Conservation (phyloP, 2,329 filamentous ascomycete genomes). For the Aspergillus sp. region DNA sequence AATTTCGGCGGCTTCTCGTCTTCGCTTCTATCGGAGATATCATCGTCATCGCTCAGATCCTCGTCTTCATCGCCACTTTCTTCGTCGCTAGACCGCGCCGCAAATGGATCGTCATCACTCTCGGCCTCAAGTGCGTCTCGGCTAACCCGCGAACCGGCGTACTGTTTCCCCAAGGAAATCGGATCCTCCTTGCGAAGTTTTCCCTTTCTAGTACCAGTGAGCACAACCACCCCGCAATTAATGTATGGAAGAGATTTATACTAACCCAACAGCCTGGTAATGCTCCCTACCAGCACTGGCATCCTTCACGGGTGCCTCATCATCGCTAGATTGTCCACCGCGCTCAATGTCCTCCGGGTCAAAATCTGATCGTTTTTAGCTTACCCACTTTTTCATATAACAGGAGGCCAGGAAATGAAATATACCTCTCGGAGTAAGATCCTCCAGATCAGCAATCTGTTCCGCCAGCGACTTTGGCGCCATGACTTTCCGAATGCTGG, state of each 20-base stretch:
- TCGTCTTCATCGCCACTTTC: constrained; percentile 34
- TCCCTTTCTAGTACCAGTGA: constrained; percentile 65
- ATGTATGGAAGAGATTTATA: constrained; percentile 4
- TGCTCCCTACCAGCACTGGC: constrained; percentile 75
- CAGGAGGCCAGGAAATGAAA: too few species aligned
- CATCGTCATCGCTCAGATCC: constrained; percentile 26
- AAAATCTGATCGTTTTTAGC: constrained; percentile 62
- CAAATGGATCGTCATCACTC: constrained; percentile 54
- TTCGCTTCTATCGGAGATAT: constrained; percentile 24
- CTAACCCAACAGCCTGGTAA: constrained; percentile 76
- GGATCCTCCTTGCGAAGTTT: constrained; percentile 76
- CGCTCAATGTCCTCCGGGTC: constrained; percentile 75
- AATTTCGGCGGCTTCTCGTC: constrained; percentile 14
- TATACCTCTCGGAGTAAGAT: constrained; percentile 65
- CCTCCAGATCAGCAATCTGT: constrained; percentile 66
- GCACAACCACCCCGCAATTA: constrained; percentile 4
- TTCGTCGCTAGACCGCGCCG: constrained; percentile 41
- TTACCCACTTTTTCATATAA: not conserved
- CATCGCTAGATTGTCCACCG: constrained; percentile 59
- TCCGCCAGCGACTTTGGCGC: constrained; percentile 61
- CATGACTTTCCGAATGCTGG: constrained; percentile 24
- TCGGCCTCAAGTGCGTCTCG: constrained; percentile 67
- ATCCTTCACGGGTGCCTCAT: constrained; percentile 54
- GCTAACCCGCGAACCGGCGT: constrained; percentile 76
- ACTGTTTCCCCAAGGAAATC: constrained; percentile 74